Evolutionary conservation across 2,329 filamentous ascomycete genomes (phyloP).

Genomic region (Fusarium kyushuense): DNA sequence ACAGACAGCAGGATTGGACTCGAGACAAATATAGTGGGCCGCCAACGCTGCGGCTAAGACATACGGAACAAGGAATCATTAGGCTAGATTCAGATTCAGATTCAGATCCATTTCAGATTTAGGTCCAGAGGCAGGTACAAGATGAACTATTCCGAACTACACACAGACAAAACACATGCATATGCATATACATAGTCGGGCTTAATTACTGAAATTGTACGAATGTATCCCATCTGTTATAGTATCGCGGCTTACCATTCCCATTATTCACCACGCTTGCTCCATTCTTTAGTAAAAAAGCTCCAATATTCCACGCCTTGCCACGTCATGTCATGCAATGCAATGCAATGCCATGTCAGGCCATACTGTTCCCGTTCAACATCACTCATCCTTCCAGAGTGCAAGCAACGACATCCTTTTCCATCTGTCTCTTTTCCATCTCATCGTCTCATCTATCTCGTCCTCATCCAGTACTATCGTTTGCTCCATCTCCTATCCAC

Average conservation of each 20-base stretch:
- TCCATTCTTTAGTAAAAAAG: conserved; percentile 10
- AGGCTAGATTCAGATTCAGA: conserved; percentile 1
- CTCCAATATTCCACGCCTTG: conserved; percentile 17
- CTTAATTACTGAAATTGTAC: conserved; percentile 19
- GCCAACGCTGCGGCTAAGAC: conserved; percentile 12
- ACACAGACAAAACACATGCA: not conserved
- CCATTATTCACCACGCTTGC: conserved; percentile 29
- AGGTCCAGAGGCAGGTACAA: not conserved
- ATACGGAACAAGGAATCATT: conserved; percentile 2
- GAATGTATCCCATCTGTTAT: conserved; percentile 15
- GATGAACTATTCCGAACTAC: not conserved
- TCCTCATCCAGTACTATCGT: conserved; percentile 20
- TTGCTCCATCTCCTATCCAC: conserved; percentile 14
- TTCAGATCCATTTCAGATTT: not conserved
- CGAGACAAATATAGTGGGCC: conserved; percentile 8
- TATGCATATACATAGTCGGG: not conserved
- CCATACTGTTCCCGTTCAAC: conserved; percentile 23
- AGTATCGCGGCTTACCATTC: conserved; percentile 9
- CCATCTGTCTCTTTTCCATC: conserved; percentile 25
- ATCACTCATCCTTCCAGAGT: conserved; percentile 48
- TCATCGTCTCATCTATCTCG: conserved; percentile 25
- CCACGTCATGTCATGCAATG: conserved; percentile 19
- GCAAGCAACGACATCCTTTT: conserved; percentile 41
- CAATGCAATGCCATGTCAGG: conserved; percentile 11
- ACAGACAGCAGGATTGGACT: conserved; percentile 27